Conservation (phyloP, 139 green algal species). For the Marvania coccoides region DNA sequence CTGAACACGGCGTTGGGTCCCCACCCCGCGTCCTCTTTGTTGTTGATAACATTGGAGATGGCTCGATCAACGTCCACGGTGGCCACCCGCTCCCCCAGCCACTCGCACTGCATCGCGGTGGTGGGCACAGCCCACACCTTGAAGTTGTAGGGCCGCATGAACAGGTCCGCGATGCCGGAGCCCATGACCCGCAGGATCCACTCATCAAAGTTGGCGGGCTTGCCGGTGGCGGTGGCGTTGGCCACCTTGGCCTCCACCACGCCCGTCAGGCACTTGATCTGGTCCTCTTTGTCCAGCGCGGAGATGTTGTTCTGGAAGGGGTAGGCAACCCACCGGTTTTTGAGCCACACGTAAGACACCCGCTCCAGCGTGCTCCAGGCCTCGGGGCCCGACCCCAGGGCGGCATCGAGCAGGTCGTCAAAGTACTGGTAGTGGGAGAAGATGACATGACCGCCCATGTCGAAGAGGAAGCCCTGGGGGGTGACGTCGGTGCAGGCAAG, state of each 20-base stretch:
- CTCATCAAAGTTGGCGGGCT: conserved; percentile 86
- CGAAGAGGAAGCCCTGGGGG: conserved; percentile 82
- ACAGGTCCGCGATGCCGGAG: conserved; percentile 78
- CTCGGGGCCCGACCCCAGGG: conserved; percentile 41
- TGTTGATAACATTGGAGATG: conserved; percentile 78
- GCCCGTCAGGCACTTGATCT: conserved; percentile 73
- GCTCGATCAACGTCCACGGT: conserved; percentile 77
- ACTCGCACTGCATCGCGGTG: conserved; percentile 82
- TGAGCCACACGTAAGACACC: conserved; percentile 83
- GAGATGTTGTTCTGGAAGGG: conserved; percentile 91
- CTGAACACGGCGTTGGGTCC: conserved; percentile 87
- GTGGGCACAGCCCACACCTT: conserved; percentile 80
- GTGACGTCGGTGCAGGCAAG: conserved; percentile 83
- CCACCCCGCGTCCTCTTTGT: conserved; percentile 82
- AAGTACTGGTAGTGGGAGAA: conserved; percentile 93
- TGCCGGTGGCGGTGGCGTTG: conserved; percentile 48
- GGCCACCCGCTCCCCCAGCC: conserved; percentile 87
- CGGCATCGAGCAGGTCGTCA: conserved; percentile 65
- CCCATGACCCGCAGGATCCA: conserved; percentile 89
- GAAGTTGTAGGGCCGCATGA: conserved; percentile 96
- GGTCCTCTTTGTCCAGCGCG: conserved; percentile 74
- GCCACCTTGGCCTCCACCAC: conserved; percentile 77
- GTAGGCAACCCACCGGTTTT: conserved; percentile 79
- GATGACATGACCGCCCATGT: conserved; percentile 93
- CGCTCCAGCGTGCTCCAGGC: conserved; percentile 81